Evolutionary conservation across 768 basidiomycete genomes (phyloP).

Genomic region (Boletus coccyginus): DNA sequence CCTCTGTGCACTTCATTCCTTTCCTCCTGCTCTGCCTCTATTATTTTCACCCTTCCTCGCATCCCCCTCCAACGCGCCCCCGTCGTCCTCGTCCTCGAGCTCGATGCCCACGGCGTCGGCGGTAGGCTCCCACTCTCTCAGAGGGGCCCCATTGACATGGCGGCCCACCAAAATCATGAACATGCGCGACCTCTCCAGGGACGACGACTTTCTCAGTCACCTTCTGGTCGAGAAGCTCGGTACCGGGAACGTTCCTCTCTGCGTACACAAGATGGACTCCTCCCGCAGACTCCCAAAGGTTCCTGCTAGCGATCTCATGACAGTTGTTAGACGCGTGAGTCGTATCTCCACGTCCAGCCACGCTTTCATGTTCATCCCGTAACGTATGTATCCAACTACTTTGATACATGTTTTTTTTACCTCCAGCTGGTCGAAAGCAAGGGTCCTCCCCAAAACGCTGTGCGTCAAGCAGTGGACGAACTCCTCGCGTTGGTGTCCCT

Average conservation of each 20-base stretch:
- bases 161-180: conserved; percentile 88
- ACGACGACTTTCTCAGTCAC: conserved; percentile 90
- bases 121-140: conserved; percentile 22
- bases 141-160: conserved; percentile 48
- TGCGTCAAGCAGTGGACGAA: conserved; percentile 73
- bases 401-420: conserved; percentile 19
- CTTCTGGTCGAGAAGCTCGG: conserved; percentile 87
- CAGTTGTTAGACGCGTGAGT: conserved; percentile 75
- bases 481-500: conserved; percentile 62
- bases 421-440: conserved; percentile 59
- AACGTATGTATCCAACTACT: conserved; percentile 18
- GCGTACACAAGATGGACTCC: conserved; percentile 89
- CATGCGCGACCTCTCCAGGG: conserved; percentile 84
- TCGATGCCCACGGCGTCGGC: conserved; percentile 34
- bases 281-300: conserved; percentile 75
- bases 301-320: conserved; percentile 62
- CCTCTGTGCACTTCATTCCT: conserved; percentile 18
- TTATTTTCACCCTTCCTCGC: conserved; percentile 19
- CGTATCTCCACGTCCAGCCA: conserved; percentile 18
- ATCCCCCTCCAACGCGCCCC: conserved; percentile 14
- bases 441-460: conserved; percentile 51
- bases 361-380: conserved; percentile 29
- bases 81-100: conserved; percentile 25
- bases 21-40: conserved; percentile 28
- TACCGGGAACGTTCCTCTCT: conserved; percentile 72